Conservation (phyloP, 148 eudicot species). For the Cornus kousa region DNA sequence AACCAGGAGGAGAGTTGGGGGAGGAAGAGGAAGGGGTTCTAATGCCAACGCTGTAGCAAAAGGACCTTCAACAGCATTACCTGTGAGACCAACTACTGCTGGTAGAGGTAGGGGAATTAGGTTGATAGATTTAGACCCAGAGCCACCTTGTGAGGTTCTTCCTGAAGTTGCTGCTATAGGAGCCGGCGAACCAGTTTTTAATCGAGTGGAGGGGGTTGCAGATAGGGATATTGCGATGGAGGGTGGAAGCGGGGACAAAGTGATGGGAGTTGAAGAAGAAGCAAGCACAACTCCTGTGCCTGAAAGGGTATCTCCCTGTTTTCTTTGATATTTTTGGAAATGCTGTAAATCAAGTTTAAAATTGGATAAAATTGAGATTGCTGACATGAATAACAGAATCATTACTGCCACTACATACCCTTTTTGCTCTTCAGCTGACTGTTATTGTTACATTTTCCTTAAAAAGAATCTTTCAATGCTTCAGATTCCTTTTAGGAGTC, state of each 20-base stretch:
- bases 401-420: neutral
- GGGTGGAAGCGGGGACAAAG: constrained; percentile 74
- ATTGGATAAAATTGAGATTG: neutral
- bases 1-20: constrained; percentile 71
- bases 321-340: neutral
- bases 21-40: constrained; percentile 84
- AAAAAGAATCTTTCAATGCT: neutral
- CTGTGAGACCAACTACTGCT: constrained; percentile 62
- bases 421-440: neutral
- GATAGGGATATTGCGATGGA: constrained; percentile 78
- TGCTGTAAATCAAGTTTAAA: neutral
- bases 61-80: constrained; percentile 59
- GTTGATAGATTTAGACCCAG: constrained; percentile 82
- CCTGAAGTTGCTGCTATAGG: constrained; percentile 58
- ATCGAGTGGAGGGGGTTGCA: constrained; percentile 60
- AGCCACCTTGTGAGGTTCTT: constrained; percentile 59
- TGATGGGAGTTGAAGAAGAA: constrained; percentile 75
- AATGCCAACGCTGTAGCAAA: constrained; percentile 65
- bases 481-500: neutral
- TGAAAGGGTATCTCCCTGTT: constrained; percentile 58
- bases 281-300: constrained; percentile 79
- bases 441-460: neutral
- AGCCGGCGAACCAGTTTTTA: constrained; percentile 50
- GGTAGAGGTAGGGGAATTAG: constrained; percentile 89
- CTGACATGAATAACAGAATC: neutral